A percentile compares a stretch with the other conserved stretches of the same genome.
These are phyloP conservation scores for Ganoderma leucocontextum DNA, from an alignment of 1,284 basidiomycete genomes.

Conservation along the genomic window DNA sequence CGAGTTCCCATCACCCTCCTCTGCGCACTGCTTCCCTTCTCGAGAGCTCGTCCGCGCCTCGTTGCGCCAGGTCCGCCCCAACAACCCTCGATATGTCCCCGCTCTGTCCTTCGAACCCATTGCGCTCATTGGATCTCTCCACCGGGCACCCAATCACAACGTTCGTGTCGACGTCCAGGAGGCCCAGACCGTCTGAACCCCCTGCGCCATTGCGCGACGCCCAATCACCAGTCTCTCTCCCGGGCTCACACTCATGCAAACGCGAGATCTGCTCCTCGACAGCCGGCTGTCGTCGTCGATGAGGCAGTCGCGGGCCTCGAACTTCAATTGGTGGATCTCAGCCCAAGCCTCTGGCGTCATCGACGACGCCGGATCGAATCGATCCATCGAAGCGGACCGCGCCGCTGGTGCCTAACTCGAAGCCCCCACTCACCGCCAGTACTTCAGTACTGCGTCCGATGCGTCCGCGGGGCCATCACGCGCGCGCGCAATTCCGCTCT, in stretches of 20 bases:
- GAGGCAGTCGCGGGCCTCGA: conserved; percentile 4
- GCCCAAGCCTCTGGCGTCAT: conserved; percentile 10
- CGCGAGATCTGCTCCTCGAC: conserved; percentile 16
- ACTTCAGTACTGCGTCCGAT: neutral
- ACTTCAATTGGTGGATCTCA: neutral
- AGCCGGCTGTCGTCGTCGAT: neutral
- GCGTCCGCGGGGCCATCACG: neutral
- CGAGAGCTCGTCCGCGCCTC: conserved; percentile 3
- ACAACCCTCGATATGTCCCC: conserved; percentile 8
- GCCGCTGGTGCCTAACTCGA: neutral
- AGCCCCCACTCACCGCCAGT: neutral
- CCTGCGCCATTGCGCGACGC: neutral
- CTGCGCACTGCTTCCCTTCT: neutral
- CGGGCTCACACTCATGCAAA: neutral
- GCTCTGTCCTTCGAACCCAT: neutral
- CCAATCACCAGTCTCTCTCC: neutral
- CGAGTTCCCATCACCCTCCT: conserved; percentile 15
- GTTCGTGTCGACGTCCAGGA: neutral
- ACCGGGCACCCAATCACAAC: neutral
- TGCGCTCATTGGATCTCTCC: neutral
- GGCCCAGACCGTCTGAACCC: neutral
- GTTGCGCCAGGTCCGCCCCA: conserved; percentile 1
- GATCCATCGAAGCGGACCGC: conserved; percentile 1
- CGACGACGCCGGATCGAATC: conserved; percentile 1
- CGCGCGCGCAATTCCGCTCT: conserved; percentile 5